Conservation (phyloP, 495 filamentous ascomycete species). For the Immersiella caudata region DNA sequence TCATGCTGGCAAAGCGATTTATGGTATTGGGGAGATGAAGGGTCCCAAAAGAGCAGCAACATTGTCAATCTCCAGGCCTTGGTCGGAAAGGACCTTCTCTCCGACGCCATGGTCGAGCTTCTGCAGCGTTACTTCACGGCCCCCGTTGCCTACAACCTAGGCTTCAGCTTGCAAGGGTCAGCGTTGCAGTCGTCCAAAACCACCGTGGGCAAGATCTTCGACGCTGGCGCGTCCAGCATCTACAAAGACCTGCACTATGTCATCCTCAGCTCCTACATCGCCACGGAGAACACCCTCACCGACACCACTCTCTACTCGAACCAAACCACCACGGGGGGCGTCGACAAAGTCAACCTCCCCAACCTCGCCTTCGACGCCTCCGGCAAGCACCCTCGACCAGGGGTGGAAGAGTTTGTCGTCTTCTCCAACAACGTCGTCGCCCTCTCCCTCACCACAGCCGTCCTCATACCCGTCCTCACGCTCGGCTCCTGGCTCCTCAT, state of each 20-base stretch:
- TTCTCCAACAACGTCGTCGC: not conserved
- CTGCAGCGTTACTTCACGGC: not conserved
- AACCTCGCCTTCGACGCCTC: not conserved
- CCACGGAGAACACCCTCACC: constrained; percentile 4
- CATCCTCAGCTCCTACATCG: not conserved
- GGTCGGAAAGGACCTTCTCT: not conserved
- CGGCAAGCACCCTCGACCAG: not conserved
- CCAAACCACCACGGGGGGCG: not conserved
- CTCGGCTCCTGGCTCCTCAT: not conserved
- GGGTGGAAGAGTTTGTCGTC: not conserved
- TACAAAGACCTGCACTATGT: not conserved
- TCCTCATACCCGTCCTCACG: not conserved
- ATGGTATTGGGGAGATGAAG: not conserved
- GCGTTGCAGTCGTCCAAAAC: not conserved
- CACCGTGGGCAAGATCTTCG: not conserved
- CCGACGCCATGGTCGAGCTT: not conserved
- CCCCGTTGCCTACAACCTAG: not conserved
- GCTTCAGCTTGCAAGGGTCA: not conserved
- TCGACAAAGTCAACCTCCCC: not conserved
- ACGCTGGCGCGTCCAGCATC: constrained; percentile 2
- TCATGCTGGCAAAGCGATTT: constrained; percentile 4
- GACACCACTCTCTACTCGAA: not conserved
- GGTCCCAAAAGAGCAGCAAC: not conserved
- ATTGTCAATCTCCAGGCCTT: not conserved
- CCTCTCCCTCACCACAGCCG: not conserved